Evolutionary conservation across 108 stramenopile species (phyloP).

Genomic region (Cyclotella cryptica): DNA sequence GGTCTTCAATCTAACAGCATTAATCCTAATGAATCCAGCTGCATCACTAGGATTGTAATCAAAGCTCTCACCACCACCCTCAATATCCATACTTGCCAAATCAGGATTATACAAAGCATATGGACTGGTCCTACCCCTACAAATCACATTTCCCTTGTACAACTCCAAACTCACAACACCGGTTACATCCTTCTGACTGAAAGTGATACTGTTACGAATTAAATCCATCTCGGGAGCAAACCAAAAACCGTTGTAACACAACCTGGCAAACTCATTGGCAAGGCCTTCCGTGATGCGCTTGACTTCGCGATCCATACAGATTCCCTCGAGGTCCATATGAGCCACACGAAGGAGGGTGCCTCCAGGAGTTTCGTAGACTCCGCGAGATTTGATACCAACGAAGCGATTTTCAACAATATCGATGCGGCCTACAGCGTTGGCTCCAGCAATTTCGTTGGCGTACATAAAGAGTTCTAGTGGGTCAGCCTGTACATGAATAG

Average conservation of each 20-base stretch:
- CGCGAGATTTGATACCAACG: slow-evolving; percentile 99
- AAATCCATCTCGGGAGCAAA: slow-evolving; percentile 99
- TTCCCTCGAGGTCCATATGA: slow-evolving; percentile 96
- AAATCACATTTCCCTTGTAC: slow-evolving; percentile 96
- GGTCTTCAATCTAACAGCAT: slow-evolving; percentile 97
- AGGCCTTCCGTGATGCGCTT: slow-evolving; percentile 95
- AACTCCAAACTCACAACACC: slow-evolving; percentile 92
- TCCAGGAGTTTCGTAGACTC: slow-evolving; percentile 99
- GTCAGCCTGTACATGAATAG: slow-evolving; percentile 60
- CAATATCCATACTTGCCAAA: slow-evolving; percentile 98
- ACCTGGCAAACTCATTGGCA: slow-evolving; percentile 90
- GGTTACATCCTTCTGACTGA: slow-evolving; percentile 90
- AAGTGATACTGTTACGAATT: slow-evolving; percentile 89
- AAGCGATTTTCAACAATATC: slow-evolving; percentile 99
- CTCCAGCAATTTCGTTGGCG: slow-evolving; percentile 97
- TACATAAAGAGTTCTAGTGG: slow-evolving; percentile 95
- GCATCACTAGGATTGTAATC: slow-evolving; percentile 99
- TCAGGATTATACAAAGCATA: slow-evolving; percentile 96
- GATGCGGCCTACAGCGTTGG: slow-evolving; percentile 97
- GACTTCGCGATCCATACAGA: slow-evolving; percentile 98
- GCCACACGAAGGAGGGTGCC: slow-evolving; percentile 95
- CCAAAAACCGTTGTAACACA: slow-evolving; percentile 99
- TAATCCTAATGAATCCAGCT: slow-evolving; percentile 98
- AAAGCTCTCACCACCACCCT: slow-evolving; percentile 95
- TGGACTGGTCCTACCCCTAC: slow-evolving; percentile 84